A percentile compares a stretch with the other conserved stretches of the same genome.
phyloP scores from a whole-genome alignment of 768 basidiomycete genomes.

The Amanita inopinata region DNA sequence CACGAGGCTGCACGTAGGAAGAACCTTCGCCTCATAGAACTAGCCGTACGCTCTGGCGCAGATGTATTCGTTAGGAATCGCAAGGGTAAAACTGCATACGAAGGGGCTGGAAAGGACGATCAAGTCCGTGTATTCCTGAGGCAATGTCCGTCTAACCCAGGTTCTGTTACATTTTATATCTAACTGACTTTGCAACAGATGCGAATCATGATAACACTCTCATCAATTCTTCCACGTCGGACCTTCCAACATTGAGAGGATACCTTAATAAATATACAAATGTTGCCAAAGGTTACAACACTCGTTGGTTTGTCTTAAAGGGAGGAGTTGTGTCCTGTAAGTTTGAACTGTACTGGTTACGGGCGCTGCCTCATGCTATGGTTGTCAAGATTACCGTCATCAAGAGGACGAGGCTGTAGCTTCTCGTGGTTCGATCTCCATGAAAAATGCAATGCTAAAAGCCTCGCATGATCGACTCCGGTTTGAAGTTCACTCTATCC shows the following conservation, averaged over 20 bases:
- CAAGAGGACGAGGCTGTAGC: conserved; percentile 86
- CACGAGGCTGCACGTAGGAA: conserved; percentile 82
- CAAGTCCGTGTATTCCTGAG: conserved; percentile 72
- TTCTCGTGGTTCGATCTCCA: conserved; percentile 79
- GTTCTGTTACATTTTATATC: conserved; percentile 1
- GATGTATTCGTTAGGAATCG: conserved; percentile 83
- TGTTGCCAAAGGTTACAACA: conserved; percentile 82
- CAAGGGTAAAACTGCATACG: conserved; percentile 58
- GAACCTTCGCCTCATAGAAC: conserved; percentile 73
- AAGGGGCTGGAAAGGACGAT: conserved; percentile 69
- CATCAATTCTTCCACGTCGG: conserved; percentile 36
- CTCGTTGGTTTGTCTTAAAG: conserved; percentile 88
- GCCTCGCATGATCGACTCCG: conserved; percentile 50
- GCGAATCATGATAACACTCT: conserved; percentile 74
- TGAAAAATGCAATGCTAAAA: conserved; percentile 68
- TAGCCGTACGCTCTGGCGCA: conserved; percentile 78
- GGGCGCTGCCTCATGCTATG: neutral
- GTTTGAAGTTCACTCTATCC: conserved; percentile 72
- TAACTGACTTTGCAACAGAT: conserved; percentile 30
- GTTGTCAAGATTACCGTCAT: conserved; percentile 64
- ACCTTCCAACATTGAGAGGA: conserved; percentile 58
- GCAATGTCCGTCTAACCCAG: conserved; percentile 50
- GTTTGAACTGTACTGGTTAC: conserved; percentile 21
- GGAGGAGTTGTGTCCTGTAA: conserved; percentile 77
- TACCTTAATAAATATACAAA: conserved; percentile 91